Evolutionary conservation across 1,284 basidiomycete genomes (phyloP).

Genomic region (Austroboletus olivaceoglutinosus): DNA sequence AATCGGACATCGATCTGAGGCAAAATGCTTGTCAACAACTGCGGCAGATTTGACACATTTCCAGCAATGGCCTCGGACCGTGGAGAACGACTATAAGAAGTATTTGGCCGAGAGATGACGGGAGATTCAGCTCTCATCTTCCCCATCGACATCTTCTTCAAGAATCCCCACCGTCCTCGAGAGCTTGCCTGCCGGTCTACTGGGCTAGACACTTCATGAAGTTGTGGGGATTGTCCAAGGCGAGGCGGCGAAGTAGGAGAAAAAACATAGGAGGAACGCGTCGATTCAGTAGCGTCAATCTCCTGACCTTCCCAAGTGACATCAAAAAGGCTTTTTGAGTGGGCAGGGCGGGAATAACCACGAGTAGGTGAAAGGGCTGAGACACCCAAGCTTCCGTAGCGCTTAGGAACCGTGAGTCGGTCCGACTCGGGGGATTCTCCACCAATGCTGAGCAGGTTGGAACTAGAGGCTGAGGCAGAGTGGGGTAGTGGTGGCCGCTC

Average conservation of each 20-base stretch:
- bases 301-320: conserved; percentile 27
- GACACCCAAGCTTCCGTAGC: conserved; percentile 69
- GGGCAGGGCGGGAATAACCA: conserved; percentile 40
- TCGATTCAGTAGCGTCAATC: conserved; percentile 8
- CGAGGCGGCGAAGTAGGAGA: conserved; percentile 33
- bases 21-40: conserved; percentile 37
- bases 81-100: conserved; percentile 18
- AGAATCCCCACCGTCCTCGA: conserved; percentile 81
- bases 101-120: conserved; percentile 26
- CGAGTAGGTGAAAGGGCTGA: conserved; percentile 37
- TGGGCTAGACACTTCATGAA: conserved; percentile 19
- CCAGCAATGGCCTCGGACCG: conserved; percentile 17
- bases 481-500: conserved; percentile 50
- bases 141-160: conserved; percentile 96
- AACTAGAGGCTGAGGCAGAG: conserved; percentile 59
- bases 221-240: conserved; percentile 11
- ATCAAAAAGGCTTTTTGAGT: conserved; percentile 53
- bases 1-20: conserved; percentile 69
- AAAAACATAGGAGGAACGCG: conserved; percentile 28
- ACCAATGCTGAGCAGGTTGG: conserved; percentile 50
- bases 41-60: conserved; percentile 20
- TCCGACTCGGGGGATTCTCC: conserved; percentile 36
- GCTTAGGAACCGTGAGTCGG: conserved; percentile 41
- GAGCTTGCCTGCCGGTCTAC: conserved; percentile 24
- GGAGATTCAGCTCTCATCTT: conserved; percentile 66